Evolutionary conservation across 495 filamentous ascomycete species (phyloP), one percentile per base, ranked within the genome.

Genomic region (Penicillium waksmanii): DNA sequence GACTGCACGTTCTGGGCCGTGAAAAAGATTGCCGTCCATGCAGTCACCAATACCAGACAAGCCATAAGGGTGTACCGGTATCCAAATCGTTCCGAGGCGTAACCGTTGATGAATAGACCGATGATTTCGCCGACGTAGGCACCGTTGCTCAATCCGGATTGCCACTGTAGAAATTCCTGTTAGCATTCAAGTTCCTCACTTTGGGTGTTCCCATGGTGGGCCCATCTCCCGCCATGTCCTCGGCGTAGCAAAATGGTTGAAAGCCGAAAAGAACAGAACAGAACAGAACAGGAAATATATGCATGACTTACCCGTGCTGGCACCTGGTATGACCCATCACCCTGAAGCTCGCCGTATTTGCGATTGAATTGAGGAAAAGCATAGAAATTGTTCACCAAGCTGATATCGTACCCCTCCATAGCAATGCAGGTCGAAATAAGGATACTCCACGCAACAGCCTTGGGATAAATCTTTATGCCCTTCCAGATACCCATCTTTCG

Each of bases 11-110:
- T 87, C 51, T 87, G 82, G 5, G 89, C 89, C 3, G 87, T 90
- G 77, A 92, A 92, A 72, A 91, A 89, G 69, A 93, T 87, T 4
- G 87, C 75, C 15, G 84, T 90, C 78, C 89, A 90, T 3, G 80
- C 86, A n/a, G 77, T 82, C 58, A 92, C 75, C 12, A 88, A 69
- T 13, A 83, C 63, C 43, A 93, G 78, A 62, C 86, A 90, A 17
- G 75, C 79, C 65, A 92, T 88, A 55, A 92, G 83, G 5, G 89
- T 92, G 57, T 87, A 87, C 9, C 82, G 77, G 64, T 92, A 92
- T 33, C 90, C 90, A 61, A 90, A 89, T 2, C 82, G 79, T 62
- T 93, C 90, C 19, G 88, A 90, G 19, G 89, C 84, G 74, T 77
- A 89, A 53, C 90, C 90, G 66, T 92, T 92, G 71, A 92, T 83